Evolutionary conservation across 805 yeast genomes (phyloP), one percentile per base, ranked within the genome.

Genomic region (Ogataea pignaliae): DNA sequence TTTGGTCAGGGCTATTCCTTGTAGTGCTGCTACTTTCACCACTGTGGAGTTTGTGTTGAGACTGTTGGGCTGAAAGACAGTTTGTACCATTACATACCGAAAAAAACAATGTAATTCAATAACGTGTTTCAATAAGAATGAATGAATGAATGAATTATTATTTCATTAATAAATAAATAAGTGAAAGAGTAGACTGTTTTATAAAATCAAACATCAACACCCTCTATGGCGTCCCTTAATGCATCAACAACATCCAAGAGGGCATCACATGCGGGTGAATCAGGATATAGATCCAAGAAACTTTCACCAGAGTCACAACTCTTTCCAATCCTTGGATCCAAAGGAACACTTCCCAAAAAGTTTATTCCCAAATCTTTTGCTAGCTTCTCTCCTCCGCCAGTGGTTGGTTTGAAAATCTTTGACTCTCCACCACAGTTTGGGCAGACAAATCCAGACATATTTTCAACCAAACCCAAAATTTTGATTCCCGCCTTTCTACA

Each of bases 361-460:
- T 85, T 84, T 13, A 93, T 75, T 12, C 71, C 74, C 61, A 87
- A 62, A 47, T 93, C 99, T 53, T 82, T 68, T 44, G 97, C 93
- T 36, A 93, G 68, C 29, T 80, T 79, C 55, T 78, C 75, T 9
- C 98, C 99, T 16, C 99, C 99, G 13, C 99, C 99, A 0, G 99
- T 93, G 1, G 99, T 93, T 13, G 99, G 88, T 48, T 84, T 83
- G 66, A 93, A 93, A 4, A 93, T 90, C 57, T 83, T 80, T 0
- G 96, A 86, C 65, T 90, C 87, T 9, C 93, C 93, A 50, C 86
- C 79, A 66, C 99, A 93, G 57, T 73, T 80, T 3, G 99, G 99
- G 63, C 99, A 93, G 13, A 93, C 98, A 68, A 93, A 93, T 2
- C 99, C 99, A 9, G 96, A 80, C 99, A 93, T 93, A 63, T 93